Conservation (phyloP, 2,329 filamentous ascomycete genomes). For the Aspergillus sp. region DNA sequence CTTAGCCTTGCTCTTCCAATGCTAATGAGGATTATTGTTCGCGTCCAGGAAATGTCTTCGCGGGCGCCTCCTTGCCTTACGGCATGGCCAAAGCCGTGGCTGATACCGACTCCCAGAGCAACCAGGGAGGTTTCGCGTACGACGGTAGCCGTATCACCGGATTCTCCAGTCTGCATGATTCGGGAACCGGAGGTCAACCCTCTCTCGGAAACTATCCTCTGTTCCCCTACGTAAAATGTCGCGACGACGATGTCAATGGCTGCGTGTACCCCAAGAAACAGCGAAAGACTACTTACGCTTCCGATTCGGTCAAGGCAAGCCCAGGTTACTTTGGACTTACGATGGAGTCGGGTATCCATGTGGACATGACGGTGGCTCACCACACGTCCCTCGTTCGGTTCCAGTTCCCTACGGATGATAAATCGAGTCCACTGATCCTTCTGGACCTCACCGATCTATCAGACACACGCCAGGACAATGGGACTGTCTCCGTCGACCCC, state of each 20-base stretch:
- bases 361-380: constrained; percentile 66
- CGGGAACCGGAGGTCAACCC: constrained; percentile 52
- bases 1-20: neutral
- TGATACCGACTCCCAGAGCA: constrained; percentile 50
- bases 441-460: constrained; percentile 65
- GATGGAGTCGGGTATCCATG: constrained; percentile 56
- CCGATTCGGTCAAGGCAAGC: constrained; percentile 55
- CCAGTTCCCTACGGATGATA: constrained; percentile 51
- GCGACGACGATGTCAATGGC: constrained; percentile 58
- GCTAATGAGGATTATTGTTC: neutral
- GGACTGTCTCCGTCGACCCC: constrained; percentile 56
- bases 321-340: constrained; percentile 67
- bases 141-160: constrained; percentile 53
- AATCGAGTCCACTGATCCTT: constrained; percentile 57
- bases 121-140: constrained; percentile 57
- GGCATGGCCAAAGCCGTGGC: constrained; percentile 59
- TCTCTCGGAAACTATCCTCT: constrained; percentile 72
- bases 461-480: constrained; percentile 60
- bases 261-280: constrained; percentile 60
- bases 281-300: constrained; percentile 49
- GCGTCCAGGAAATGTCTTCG: constrained; percentile 54
- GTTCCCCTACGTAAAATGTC: constrained; percentile 65
- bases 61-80: constrained; percentile 56
- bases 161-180: constrained; percentile 53
- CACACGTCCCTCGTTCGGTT: constrained; percentile 66